Evolutionary conservation across 2,329 filamentous ascomycete genomes (phyloP), one percentile per base, ranked within the genome.

Genomic region (Fusarium brachygibbosum): DNA sequence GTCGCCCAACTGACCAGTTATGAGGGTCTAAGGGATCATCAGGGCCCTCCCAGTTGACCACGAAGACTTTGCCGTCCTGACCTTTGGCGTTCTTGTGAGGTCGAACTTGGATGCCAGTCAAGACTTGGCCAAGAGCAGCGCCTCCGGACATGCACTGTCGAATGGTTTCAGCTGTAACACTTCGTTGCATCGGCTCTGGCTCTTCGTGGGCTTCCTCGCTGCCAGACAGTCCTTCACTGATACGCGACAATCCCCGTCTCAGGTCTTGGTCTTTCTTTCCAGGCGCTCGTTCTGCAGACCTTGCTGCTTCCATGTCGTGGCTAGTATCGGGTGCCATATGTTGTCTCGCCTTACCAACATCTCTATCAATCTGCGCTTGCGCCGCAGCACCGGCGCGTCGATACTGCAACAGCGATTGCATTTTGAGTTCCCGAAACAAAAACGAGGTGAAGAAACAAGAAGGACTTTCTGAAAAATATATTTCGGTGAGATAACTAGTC

Each of bases 21-120:
- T 79, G 78, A 17, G 83, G 83, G 56, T 84, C 79, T n/a, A 82
- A 66, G 2, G 75, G 75, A 61, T 84, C 82, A n/a, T 77, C 68
- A 3, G 77, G 77, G 4, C 75, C 77, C 58, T 72, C 75, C 72
- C 72, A 74, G 4, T 72, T 68, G 35, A 79, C 76, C 21, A 80
- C 72, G 13, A 80, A 75, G 3, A 82, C 77, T 32, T 75, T 67
- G 3, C 66, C 61, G 1, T 74, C 72, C 7, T 74, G 59, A n/a
- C 70, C 75, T 1, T 65, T 37, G 5, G 9, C 41, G 3, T 48
- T 53, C 13, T 72, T 69, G 53, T 76, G 74, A 50, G 78, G 71
- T 29, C 72, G 63, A 6, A 76, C 77, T 4, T 75, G 61, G 8
- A 80, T 72, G 16, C 78, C 78, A 0, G 76, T 78, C 3, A 79